Conservation (phyloP, 768 basidiomycete species). For the Boletus vinaceobasis region DNA sequence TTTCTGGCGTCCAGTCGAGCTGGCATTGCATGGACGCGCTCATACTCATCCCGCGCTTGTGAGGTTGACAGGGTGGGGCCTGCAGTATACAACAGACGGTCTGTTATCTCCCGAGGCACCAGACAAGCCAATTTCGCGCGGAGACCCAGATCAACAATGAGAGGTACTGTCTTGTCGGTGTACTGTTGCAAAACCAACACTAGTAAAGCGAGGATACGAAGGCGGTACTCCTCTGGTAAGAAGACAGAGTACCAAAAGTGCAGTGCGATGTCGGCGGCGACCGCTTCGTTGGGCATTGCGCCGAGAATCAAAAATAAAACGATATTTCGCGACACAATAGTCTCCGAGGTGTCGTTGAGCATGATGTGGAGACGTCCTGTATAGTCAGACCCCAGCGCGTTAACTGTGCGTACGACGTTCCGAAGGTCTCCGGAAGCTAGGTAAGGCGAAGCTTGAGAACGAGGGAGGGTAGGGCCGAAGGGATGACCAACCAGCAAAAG, state of each 20-base stretch:
- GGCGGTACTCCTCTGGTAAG: conserved; percentile 32
- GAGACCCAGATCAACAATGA: conserved; percentile 9
- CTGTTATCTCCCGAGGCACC: conserved; percentile 25
- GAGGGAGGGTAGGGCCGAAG: too few species aligned
- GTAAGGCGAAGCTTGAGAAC: neutral
- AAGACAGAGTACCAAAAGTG: conserved; percentile 48
- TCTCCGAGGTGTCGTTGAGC: conserved; percentile 38
- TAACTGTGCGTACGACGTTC: conserved; percentile 41
- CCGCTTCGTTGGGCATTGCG: conserved; percentile 24
- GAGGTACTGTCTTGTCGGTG: conserved; percentile 12
- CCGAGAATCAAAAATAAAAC: conserved; percentile 40
- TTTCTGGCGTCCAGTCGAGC: conserved; percentile 41
- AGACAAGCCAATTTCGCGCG: conserved; percentile 20
- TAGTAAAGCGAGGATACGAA: conserved; percentile 19
- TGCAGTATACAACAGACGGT: conserved; percentile 27
- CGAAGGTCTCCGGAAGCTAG: conserved; percentile 47
- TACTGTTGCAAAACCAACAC: conserved; percentile 11
- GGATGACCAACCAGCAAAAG: conserved; percentile 16
- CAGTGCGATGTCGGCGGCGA: conserved; percentile 42
- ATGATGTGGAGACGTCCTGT: conserved; percentile 37
- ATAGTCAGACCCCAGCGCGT: conserved; percentile 38
- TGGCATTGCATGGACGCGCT: conserved; percentile 31
- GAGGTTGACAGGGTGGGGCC: conserved; percentile 19
- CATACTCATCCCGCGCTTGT: conserved; percentile 29
- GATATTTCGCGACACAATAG: conserved; percentile 37